phyloP scores from a whole-genome alignment of 805 yeast species.

The Ogataea ganodermae region DNA sequence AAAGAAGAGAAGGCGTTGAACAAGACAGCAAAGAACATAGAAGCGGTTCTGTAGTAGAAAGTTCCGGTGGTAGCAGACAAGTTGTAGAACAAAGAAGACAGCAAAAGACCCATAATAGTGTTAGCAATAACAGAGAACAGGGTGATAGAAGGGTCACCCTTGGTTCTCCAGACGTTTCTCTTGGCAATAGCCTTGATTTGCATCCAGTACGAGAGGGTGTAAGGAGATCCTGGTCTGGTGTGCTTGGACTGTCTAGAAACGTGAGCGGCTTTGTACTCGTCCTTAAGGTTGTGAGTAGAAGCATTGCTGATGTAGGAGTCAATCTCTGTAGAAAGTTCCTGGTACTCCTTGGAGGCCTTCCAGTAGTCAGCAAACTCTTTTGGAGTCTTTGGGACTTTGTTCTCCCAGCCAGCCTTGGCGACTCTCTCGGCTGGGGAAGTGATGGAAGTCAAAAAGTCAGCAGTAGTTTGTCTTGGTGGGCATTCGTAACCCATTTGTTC shows the following conservation, averaged over 20 bases:
- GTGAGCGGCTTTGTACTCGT: slow-evolving; percentile 40
- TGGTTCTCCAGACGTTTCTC: slow-evolving; percentile 51
- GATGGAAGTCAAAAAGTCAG: slow-evolving; percentile 45
- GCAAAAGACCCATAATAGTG: slow-evolving; percentile 50
- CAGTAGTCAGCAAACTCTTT: slow-evolving; percentile 42
- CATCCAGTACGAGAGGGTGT: slow-evolving; percentile 50
- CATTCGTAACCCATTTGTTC: slow-evolving; percentile 48
- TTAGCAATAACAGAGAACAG: slow-evolving; percentile 46
- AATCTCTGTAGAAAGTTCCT: slow-evolving; percentile 35
- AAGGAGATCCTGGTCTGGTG: slow-evolving; percentile 49
- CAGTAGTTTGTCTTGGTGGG: slow-evolving; percentile 49
- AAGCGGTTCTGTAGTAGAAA: slow-evolving; percentile 57
- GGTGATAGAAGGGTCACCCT: slow-evolving; percentile 51
- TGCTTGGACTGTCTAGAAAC: slow-evolving; percentile 52
- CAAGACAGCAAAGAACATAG: slow-evolving; percentile 63
- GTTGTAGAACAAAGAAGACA: slow-evolving; percentile 59
- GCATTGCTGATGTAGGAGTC: slow-evolving; percentile 32
- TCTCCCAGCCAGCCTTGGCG: slow-evolving; percentile 36
- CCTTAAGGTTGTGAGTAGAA: slow-evolving; percentile 10
- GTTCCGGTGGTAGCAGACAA: slow-evolving; percentile 41
- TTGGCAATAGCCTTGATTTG: slow-evolving; percentile 48
- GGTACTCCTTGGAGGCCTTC: slow-evolving; percentile 36
- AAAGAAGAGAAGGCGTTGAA: slow-evolving; percentile 62
- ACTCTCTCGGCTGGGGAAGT: slow-evolving; percentile 33
- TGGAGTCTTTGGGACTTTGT: slow-evolving; percentile 39